Evolutionary conservation across 306 rosid genomes (phyloP).

Genomic region (Ormosia emarginata): DNA sequence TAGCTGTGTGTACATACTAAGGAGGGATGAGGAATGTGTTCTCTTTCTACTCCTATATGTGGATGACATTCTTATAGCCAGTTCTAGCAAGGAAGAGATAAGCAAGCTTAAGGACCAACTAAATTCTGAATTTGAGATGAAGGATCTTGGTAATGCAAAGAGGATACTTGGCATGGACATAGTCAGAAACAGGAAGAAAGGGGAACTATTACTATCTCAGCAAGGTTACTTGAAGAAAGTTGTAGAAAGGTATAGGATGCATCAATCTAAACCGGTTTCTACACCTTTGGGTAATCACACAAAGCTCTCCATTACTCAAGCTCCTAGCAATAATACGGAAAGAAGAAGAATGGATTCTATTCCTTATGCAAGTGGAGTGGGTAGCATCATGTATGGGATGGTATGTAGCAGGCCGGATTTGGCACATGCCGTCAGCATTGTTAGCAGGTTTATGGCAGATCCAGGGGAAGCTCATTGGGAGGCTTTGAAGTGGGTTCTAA

Average conservation of each 20-base stretch:
- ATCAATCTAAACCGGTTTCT: neutral
- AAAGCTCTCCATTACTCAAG: neutral
- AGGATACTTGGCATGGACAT: neutral
- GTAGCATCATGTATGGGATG: neutral
- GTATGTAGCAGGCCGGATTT: neutral
- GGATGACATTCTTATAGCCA: neutral
- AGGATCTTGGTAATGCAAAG: neutral
- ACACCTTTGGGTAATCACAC: neutral
- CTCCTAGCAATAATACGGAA: neutral
- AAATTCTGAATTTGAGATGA: neutral
- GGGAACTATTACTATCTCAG: neutral
- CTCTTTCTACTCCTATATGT: no score
- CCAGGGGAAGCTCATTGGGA: no score
- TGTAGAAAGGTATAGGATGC: neutral
- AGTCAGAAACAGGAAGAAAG: neutral
- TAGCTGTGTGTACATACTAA: no score
- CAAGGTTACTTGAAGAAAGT: neutral
- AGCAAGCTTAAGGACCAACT: neutral
- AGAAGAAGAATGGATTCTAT: neutral
- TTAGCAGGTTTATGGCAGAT: neutral
- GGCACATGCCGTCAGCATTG: neutral
- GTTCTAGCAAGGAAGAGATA: neutral
- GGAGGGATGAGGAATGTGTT: no score
- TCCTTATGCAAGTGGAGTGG: neutral
- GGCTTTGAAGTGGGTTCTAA: no score